These are phyloP conservation scores for Linum lewisii DNA, from an alignment of 345 rosid genomes.

Conservation along the genomic window DNA sequence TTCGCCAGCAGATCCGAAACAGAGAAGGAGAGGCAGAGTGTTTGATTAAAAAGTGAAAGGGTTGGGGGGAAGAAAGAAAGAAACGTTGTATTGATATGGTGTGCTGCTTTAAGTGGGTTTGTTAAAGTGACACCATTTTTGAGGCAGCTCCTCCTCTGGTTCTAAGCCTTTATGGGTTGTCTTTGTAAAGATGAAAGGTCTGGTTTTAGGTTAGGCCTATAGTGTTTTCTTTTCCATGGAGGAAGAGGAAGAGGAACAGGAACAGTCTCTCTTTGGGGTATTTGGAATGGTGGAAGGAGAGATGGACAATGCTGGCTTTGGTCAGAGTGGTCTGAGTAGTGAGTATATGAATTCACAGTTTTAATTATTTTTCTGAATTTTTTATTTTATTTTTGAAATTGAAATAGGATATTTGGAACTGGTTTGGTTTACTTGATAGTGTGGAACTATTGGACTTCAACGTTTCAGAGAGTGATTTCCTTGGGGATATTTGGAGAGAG, in stretches of 20 bases:
- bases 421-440: not conserved
- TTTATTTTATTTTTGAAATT: not conserved
- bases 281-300: too few species aligned
- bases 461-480: too few species aligned
- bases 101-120: not conserved
- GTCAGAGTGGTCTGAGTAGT: too few species aligned
- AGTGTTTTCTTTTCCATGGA: not conserved
- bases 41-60: slow-evolving; percentile 1
- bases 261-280: not conserved
- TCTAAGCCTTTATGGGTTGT: not conserved
- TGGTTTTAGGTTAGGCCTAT: not conserved
- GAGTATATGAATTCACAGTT: too few species aligned
- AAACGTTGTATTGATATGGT: not conserved
- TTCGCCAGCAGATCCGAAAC: slow-evolving; percentile 1
- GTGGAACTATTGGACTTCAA: too few species aligned
- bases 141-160: not conserved
- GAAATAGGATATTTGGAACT: too few species aligned
- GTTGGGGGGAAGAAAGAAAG: not conserved
- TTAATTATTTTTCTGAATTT: not conserved
- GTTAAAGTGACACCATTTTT: not conserved
- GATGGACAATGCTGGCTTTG: too few species aligned
- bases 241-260: not conserved
- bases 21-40: not conserved
- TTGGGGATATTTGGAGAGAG: too few species aligned
- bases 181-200: not conserved